These are phyloP conservation scores for Yamadazyma paraphyllophila DNA, from an alignment of 805 yeast species.

Conservation along the genomic window DNA sequence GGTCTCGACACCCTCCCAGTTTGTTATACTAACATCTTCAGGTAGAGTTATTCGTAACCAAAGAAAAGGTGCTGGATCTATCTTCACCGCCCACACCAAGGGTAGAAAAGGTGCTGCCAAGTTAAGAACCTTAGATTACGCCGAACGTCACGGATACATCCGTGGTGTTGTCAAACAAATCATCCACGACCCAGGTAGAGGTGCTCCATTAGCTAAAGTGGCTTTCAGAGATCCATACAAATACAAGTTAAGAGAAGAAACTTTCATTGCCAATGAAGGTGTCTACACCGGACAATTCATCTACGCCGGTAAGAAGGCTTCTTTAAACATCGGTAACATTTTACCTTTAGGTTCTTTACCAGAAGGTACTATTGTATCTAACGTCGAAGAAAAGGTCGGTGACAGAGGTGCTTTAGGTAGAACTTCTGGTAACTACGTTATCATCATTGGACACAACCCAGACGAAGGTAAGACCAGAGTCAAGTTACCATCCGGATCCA, in stretches of 20 bases:
- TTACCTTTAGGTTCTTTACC: conserved; percentile 96
- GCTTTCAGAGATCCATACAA: conserved; percentile 99
- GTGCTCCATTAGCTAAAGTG: conserved; percentile 99
- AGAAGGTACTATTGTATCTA: conserved; percentile 98
- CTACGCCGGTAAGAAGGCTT: conserved; percentile 98
- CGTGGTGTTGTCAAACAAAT: conserved; percentile 99
- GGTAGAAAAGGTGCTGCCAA: conserved; percentile 99
- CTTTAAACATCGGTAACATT: conserved; percentile 94
- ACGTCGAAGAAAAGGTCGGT: conserved; percentile 98
- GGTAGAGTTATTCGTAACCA: conserved; percentile 99
- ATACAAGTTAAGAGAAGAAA: conserved; percentile 97
- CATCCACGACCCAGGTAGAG: conserved; percentile 99
- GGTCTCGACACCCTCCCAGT: background rate
- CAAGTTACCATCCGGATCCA: conserved; percentile 98
- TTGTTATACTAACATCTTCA: conserved; percentile 3
- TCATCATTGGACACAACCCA: conserved; percentile 98
- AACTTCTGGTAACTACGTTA: conserved; percentile 99
- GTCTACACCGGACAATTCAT: conserved; percentile 99
- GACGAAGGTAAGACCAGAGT: conserved; percentile 99
- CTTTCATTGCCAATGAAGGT: conserved; percentile 99
- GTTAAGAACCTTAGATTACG: conserved; percentile 97
- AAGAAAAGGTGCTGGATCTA: conserved; percentile 99
- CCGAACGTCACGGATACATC: conserved; percentile 99
- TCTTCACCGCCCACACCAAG: conserved; percentile 99
- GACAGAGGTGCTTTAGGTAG: conserved; percentile 99